A percentile compares a stretch with the other conserved stretches of the same genome.
phyloP scores from a whole-genome alignment of 2,329 filamentous ascomycete species.

The Penicillium sp. region DNA sequence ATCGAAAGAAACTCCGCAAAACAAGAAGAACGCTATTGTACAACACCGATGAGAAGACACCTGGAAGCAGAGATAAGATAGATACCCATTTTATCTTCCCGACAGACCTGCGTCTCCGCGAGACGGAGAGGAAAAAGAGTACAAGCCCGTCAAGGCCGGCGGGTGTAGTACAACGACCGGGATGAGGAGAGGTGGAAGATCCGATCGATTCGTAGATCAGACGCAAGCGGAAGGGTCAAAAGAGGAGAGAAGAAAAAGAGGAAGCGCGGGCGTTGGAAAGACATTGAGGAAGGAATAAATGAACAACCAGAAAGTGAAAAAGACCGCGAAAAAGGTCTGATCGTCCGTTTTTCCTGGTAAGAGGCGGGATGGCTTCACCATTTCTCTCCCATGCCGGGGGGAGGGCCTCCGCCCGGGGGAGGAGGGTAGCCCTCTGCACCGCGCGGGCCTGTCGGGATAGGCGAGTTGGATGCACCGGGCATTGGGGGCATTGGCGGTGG shows the following conservation, averaged over 20 bases:
- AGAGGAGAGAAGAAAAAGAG: too few relatives aligned
- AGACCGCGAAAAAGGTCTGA: neutral
- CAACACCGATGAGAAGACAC: slow-evolving; percentile 14
- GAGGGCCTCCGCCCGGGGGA: slow-evolving; percentile 30
- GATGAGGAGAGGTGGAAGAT: too few relatives aligned
- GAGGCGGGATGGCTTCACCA: slow-evolving; percentile 26
- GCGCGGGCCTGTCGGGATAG: slow-evolving; percentile 30
- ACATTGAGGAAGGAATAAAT: too few relatives aligned
- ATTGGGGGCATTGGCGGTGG: slow-evolving; percentile 43
- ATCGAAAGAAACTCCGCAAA: slow-evolving; percentile 6
- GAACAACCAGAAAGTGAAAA: too few relatives aligned
- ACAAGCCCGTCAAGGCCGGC: too few relatives aligned
- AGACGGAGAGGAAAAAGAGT: too few relatives aligned
- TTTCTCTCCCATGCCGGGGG: slow-evolving; percentile 31
- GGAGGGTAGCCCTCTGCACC: slow-evolving; percentile 30
- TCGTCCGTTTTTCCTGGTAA: too few relatives aligned
- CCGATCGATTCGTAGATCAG: too few relatives aligned
- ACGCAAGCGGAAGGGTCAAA: too few relatives aligned
- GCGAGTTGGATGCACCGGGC: slow-evolving; percentile 25
- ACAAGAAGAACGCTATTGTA: slow-evolving; percentile 19
- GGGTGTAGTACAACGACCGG: too few relatives aligned
- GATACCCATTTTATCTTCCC: neutral
- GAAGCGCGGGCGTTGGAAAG: too few relatives aligned
- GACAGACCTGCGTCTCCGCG: too few relatives aligned
- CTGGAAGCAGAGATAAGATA: neutral